These are phyloP conservation scores for Solanum bulbocastanum DNA, from an alignment of 257 asterid species.

Conservation along the genomic window DNA sequence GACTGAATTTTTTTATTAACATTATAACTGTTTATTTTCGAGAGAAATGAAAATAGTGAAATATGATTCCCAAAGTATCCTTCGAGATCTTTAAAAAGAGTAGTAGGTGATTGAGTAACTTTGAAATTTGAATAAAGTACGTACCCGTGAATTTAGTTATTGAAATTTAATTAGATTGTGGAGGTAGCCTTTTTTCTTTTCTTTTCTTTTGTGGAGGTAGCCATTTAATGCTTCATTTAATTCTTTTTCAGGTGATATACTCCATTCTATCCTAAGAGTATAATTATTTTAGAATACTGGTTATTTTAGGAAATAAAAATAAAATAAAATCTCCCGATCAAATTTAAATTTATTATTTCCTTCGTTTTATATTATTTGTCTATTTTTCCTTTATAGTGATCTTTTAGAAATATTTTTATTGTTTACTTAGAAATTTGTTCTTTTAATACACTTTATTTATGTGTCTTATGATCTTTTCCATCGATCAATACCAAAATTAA, in stretches of 20 bases:
- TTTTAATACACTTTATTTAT: no score
- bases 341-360: no score
- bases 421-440: no score
- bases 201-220: background rate
- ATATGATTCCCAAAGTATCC: background rate
- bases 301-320: background rate
- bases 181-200: background rate
- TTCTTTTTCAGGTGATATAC: background rate
- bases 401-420: background rate
- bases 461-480: background rate
- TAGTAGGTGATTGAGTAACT: background rate
- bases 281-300: background rate
- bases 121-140: background rate
- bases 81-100: background rate
- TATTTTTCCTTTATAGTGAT: no score
- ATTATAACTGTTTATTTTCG: background rate
- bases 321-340: background rate
- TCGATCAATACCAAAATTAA: no score
- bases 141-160: background rate
- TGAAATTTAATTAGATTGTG: background rate
- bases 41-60: background rate
- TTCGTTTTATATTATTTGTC: no score
- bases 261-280: background rate
- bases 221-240: background rate
- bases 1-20: background rate